These are phyloP conservation scores for Saccharum officinarum DNA, from an alignment of 176 grass and related monocot genomes.

Conservation along the genomic window DNA sequence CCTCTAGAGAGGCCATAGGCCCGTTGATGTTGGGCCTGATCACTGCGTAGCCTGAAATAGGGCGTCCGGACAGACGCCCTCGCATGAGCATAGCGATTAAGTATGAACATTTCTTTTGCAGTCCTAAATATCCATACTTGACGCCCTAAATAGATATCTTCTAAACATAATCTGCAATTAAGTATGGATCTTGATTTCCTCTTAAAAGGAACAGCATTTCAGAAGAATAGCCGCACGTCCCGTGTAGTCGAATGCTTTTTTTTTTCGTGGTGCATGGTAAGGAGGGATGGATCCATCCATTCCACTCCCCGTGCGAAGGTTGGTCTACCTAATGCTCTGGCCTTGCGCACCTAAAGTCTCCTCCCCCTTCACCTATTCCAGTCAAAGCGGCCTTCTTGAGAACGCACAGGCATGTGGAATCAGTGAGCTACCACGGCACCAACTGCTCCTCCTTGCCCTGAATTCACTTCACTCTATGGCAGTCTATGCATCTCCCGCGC, in stretches of 20 bases:
- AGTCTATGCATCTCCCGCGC: background rate
- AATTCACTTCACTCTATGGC: constrained; percentile 41
- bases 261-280: background rate
- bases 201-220: background rate
- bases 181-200: background rate
- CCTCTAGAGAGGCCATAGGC: too few relatives aligned
- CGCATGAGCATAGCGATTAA: too few relatives aligned
- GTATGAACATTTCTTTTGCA: too few relatives aligned
- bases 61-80: too few relatives aligned
- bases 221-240: background rate
- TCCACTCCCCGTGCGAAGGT: constrained; percentile 15
- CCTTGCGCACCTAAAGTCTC: constrained; percentile 39
- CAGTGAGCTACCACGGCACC: constrained; percentile 38
- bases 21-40: too few relatives aligned
- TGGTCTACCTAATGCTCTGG: constrained; percentile 60
- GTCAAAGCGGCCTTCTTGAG: constrained; percentile 42
- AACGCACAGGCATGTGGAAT: constrained; percentile 31
- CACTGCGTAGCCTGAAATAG: too few relatives aligned
- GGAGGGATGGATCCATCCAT: background rate
- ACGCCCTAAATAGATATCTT: too few relatives aligned
- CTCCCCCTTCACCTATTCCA: constrained; percentile 33
- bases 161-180: background rate
- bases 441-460: constrained; percentile 15
- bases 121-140: too few relatives aligned
- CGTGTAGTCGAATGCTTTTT: background rate